Conservation (phyloP, 2,329 filamentous ascomycete genomes). For the Pseudogymnoascus destructans region DNA sequence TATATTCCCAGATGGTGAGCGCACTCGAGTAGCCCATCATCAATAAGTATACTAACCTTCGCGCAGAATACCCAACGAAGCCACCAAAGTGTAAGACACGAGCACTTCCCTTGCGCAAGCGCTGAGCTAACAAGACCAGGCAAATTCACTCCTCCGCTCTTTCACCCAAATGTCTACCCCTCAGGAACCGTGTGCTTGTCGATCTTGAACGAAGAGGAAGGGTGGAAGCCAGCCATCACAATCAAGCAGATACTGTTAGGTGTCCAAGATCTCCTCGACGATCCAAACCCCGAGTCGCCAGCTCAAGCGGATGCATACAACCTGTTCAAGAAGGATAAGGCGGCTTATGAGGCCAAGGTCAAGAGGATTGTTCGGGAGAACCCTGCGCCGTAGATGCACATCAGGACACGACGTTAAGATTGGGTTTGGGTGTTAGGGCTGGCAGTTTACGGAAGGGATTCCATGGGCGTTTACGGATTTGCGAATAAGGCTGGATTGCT, state of each 20-base stretch:
- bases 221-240: conserved; percentile 96
- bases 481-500: not conserved
- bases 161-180: conserved; percentile 97
- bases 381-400: conserved; percentile 47
- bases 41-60: conserved; percentile 17
- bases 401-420: conserved; percentile 4
- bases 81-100: conserved; percentile 78
- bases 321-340: conserved; percentile 79
- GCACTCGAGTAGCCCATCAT: not conserved
- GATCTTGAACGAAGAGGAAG: conserved; percentile 96
- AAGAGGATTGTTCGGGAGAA: conserved; percentile 81
- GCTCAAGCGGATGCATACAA: conserved; percentile 97
- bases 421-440: not conserved
- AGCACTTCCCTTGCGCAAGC: conserved; percentile 7
- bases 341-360: conserved; percentile 80
- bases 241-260: conserved; percentile 95
- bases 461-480: conserved; percentile 9
- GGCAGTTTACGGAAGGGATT: not conserved
- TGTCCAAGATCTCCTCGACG: conserved; percentile 89
- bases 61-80: conserved; percentile 88
- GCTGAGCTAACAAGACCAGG: conserved; percentile 38
- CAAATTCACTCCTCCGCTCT: conserved; percentile 91
- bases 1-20: conserved; percentile 79
- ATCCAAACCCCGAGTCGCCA: conserved; percentile 92
- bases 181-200: conserved; percentile 95